Conservation (phyloP, 1,284 basidiomycete genomes). For the Apiotrichum sp. region DNA sequence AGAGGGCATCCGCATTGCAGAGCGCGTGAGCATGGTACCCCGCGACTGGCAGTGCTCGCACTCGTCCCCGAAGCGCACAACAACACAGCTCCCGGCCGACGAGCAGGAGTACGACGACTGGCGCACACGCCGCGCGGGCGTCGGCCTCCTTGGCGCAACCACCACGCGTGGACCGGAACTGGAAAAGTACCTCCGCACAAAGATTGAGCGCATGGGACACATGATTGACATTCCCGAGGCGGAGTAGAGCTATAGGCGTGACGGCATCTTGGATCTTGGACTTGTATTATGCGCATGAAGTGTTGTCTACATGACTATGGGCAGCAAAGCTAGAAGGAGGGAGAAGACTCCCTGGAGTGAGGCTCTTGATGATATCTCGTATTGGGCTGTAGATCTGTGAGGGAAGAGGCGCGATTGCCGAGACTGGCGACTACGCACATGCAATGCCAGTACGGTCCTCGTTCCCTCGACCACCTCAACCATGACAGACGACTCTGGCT, state of each 20-base stretch:
- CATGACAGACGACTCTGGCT: too few relatives aligned
- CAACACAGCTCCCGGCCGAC: constrained; percentile 29
- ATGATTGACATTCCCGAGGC: constrained; percentile 36
- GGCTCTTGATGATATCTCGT: too few relatives aligned
- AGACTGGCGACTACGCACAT: too few relatives aligned
- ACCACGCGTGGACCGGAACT: constrained; percentile 77
- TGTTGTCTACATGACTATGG: not conserved
- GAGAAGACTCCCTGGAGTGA: too few relatives aligned
- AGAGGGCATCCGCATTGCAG: constrained; percentile 74
- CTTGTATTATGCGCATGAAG: not conserved
- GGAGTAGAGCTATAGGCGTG: not conserved
- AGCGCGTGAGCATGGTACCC: constrained; percentile 91
- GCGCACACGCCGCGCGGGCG: constrained; percentile 57
- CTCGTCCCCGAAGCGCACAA: constrained; percentile 10
- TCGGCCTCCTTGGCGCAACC: constrained; percentile 76
- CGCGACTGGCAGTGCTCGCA: constrained; percentile 64
- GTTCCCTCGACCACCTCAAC: too few relatives aligned
- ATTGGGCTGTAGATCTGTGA: too few relatives aligned
- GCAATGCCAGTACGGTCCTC: too few relatives aligned
- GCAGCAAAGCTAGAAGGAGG: too few relatives aligned
- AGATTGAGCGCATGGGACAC: constrained; percentile 95
- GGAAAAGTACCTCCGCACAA: constrained; percentile 92
- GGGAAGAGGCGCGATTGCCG: too few relatives aligned
- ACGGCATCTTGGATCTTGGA: constrained; percentile 3
- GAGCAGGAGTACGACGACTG: constrained; percentile 47